Evolutionary conservation across 805 yeast species (phyloP).

Genomic region (Wickerhamiella kurtzmanii): DNA sequence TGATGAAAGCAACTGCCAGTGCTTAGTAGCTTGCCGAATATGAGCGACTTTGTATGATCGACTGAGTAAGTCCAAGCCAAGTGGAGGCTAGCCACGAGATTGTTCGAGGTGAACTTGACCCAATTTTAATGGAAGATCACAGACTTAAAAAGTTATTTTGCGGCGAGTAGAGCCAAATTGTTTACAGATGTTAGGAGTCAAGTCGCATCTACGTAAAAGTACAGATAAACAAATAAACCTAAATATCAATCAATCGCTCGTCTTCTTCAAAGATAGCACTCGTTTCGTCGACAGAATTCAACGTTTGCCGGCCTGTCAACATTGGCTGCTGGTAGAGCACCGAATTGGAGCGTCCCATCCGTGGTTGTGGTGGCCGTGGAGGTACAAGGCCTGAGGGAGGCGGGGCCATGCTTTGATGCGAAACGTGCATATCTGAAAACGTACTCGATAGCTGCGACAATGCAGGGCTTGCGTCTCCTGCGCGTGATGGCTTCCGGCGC

Average conservation of each 20-base stretch:
- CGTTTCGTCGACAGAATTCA: background rate
- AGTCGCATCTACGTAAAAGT: background rate
- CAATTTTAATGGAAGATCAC: no score
- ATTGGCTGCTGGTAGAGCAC: background rate
- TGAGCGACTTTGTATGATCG: no score
- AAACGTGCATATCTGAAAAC: background rate
- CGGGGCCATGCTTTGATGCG: background rate
- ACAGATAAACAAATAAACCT: background rate
- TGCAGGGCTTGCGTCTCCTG: background rate
- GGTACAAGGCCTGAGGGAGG: background rate
- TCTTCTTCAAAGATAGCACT: conserved; percentile 6
- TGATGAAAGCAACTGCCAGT: background rate
- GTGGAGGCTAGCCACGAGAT: no score
- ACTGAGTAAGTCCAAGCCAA: no score
- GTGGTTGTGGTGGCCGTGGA: background rate
- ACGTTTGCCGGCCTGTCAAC: background rate
- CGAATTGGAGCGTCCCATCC: background rate
- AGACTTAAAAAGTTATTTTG: no score
- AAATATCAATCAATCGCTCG: conserved; percentile 19
- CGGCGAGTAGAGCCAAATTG: no score
- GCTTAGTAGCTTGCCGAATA: no score
- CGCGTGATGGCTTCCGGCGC: background rate
- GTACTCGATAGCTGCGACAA: background rate
- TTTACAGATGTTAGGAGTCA: no score
- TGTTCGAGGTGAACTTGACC: no score